Evolutionary conservation across 2,329 filamentous ascomycete species (phyloP).

Genomic region (Aspergillus novofumigatus): DNA sequence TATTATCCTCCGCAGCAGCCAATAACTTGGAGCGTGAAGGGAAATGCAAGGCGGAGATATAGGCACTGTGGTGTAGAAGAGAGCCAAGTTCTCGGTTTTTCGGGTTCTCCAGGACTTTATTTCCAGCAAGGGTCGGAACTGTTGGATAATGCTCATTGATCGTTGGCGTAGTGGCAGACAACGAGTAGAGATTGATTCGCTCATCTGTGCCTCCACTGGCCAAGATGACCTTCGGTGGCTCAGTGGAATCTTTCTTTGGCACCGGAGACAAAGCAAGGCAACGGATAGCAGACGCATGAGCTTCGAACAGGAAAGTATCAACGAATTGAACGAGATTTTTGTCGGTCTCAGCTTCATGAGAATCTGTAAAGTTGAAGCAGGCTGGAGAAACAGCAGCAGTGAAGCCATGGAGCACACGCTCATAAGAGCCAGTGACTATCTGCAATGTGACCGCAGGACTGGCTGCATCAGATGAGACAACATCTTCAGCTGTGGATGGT

Average conservation of each 20-base stretch:
- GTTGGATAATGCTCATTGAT: slow-evolving; percentile 53
- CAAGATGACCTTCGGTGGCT: slow-evolving; percentile 78
- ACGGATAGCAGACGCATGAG: slow-evolving; percentile 83
- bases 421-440: slow-evolving; percentile 89
- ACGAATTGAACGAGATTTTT: slow-evolving; percentile 60
- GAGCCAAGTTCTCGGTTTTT: slow-evolving; percentile 85
- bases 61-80: slow-evolving; percentile 79
- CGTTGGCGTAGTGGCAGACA: slow-evolving; percentile 66
- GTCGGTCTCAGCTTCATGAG: slow-evolving; percentile 23
- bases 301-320: slow-evolving; percentile 93
- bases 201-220: slow-evolving; percentile 92
- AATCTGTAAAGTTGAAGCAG: slow-evolving; percentile 21
- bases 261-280: slow-evolving; percentile 81
- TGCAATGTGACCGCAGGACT: slow-evolving; percentile 62
- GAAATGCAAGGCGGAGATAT: slow-evolving; percentile 74
- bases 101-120: slow-evolving; percentile 75
- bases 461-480: slow-evolving; percentile 22
- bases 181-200: slow-evolving; percentile 87
- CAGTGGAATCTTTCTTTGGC: slow-evolving; percentile 51
- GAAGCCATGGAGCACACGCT: slow-evolving; percentile 85
- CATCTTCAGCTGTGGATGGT: slow-evolving; percentile 18
- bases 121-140: slow-evolving; percentile 65
- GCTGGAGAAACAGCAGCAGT: slow-evolving; percentile 62
- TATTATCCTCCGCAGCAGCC: slow-evolving; percentile 85
- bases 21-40: slow-evolving; percentile 83